phyloP scores from a whole-genome alignment of 257 asterid genomes.

The Solanum okadae region DNA sequence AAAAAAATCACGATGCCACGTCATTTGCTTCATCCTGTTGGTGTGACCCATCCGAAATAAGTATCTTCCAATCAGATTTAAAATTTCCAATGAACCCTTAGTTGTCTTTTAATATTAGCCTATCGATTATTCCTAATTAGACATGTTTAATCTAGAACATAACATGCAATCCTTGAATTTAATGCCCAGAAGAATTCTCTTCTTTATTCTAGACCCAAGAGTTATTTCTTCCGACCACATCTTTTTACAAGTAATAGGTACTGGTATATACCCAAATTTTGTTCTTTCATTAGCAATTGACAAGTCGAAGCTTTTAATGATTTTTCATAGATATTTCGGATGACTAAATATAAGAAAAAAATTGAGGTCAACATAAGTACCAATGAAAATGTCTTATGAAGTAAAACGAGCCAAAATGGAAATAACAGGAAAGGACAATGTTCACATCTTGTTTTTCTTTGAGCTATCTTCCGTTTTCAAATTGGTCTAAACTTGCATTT shows the following conservation, averaged over 20 bases:
- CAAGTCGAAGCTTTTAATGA: neutral
- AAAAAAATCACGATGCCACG: neutral
- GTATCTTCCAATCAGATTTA: neutral
- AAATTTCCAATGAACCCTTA: neutral
- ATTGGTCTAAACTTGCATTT: neutral
- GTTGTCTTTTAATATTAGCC: neutral
- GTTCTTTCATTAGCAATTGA: neutral
- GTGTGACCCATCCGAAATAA: neutral
- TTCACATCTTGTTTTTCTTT: neutral
- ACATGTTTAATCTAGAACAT: neutral
- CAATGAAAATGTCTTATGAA: neutral
- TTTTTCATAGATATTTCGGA: neutral
- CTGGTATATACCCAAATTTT: neutral
- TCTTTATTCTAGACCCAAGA: neutral
- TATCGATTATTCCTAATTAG: neutral
- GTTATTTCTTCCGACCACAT: neutral
- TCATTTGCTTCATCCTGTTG: neutral
- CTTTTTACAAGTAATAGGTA: neutral
- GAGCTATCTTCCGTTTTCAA: neutral
- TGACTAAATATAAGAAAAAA: neutral
- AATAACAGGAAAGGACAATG: neutral
- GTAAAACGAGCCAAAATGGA: neutral
- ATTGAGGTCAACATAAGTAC: neutral
- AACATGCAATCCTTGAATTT: neutral
- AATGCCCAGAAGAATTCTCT: neutral